Evolutionary conservation across 768 basidiomycete species (phyloP).

Genomic region (Artomyces pyxidatus): DNA sequence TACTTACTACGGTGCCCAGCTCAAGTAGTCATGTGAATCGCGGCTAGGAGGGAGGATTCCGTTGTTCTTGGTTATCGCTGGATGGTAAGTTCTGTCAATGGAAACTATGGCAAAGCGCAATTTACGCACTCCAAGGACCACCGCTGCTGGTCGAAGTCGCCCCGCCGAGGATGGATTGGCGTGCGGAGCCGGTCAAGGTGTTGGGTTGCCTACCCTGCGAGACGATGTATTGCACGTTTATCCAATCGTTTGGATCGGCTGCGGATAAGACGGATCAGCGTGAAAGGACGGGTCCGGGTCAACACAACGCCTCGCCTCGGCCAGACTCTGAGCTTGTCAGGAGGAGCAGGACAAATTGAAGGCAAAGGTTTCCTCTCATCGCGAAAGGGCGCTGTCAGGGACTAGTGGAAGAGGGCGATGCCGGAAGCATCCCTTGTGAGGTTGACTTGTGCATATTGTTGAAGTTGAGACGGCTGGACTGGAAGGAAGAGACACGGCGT

Average conservation of each 20-base stretch:
- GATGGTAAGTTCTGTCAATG: neutral
- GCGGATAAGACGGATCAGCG: too few species aligned
- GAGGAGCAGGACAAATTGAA: constrained; percentile 1
- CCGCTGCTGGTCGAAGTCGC: constrained; percentile 30
- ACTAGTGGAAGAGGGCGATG: too few species aligned
- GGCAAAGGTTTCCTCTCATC: too few species aligned
- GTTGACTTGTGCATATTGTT: too few species aligned
- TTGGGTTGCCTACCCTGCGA: constrained; percentile 17
- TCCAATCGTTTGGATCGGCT: constrained; percentile 45
- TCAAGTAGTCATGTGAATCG: constrained; percentile 41
- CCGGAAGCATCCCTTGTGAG: too few species aligned
- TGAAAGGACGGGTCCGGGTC: too few species aligned
- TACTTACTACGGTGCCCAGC: constrained; percentile 51
- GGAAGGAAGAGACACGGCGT: too few species aligned
- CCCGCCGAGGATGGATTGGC: constrained; percentile 25
- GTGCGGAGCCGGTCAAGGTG: constrained; percentile 26
- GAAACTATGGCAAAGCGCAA: neutral
- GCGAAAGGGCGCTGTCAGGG: too few species aligned
- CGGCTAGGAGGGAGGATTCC: constrained; percentile 28
- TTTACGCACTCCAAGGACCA: constrained; percentile 35
- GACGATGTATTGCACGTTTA: constrained; percentile 36
- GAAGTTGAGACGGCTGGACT: too few species aligned
- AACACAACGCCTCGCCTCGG: too few species aligned
- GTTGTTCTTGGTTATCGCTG: constrained; percentile 30
- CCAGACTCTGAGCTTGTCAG: too few species aligned